Percentiles rank a stretch among this genome's conserved stretches.
Evolutionary conservation across 2,329 filamentous ascomycete genomes (phyloP).

Genomic region (Pestalotiopsis sp.): DNA sequence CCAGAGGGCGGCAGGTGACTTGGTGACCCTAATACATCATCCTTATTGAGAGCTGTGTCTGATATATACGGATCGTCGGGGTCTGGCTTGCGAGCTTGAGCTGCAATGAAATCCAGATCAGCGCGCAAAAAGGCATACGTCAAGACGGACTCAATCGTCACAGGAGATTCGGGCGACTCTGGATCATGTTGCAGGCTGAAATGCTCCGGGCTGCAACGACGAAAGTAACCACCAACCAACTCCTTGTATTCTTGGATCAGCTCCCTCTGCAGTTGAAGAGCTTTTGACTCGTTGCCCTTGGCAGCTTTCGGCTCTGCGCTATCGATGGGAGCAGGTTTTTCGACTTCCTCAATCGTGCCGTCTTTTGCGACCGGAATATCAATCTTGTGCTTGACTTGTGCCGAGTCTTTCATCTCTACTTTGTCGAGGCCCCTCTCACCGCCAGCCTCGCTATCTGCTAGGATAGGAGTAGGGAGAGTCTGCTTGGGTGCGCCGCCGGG

Average conservation of each 20-base stretch:
- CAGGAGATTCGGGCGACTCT: slow-evolving; percentile 41
- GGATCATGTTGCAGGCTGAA: slow-evolving; percentile 53
- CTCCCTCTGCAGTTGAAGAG: slow-evolving; percentile 68
- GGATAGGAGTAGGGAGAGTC: slow-evolving; percentile 14
- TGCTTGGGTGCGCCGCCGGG: slow-evolving; percentile 16
- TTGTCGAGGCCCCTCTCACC: slow-evolving; percentile 40
- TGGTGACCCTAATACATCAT: slow-evolving; percentile 75
- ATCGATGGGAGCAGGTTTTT: slow-evolving; percentile 39
- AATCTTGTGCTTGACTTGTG: slow-evolving; percentile 44
- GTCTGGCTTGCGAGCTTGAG: slow-evolving; percentile 82
- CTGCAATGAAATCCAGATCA: slow-evolving; percentile 91
- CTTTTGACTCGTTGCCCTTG: slow-evolving; percentile 57
- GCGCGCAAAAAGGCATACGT: slow-evolving; percentile 93
- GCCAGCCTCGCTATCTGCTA: slow-evolving; percentile 28
- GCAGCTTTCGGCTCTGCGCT: slow-evolving; percentile 48
- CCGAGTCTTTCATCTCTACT: slow-evolving; percentile 52
- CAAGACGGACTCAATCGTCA: slow-evolving; percentile 76
- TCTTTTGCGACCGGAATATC: slow-evolving; percentile 34
- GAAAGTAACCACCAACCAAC: slow-evolving; percentile 91
- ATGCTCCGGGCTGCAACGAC: slow-evolving; percentile 81
- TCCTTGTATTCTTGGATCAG: slow-evolving; percentile 79
- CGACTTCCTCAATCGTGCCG: slow-evolving; percentile 36
- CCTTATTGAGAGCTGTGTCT: slow-evolving; percentile 80
- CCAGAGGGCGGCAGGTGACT: slow-evolving; percentile 55
- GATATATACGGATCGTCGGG: slow-evolving; percentile 69